Evolutionary conservation across 805 yeast species (phyloP).

Genomic region (Candida sanyiensis): DNA sequence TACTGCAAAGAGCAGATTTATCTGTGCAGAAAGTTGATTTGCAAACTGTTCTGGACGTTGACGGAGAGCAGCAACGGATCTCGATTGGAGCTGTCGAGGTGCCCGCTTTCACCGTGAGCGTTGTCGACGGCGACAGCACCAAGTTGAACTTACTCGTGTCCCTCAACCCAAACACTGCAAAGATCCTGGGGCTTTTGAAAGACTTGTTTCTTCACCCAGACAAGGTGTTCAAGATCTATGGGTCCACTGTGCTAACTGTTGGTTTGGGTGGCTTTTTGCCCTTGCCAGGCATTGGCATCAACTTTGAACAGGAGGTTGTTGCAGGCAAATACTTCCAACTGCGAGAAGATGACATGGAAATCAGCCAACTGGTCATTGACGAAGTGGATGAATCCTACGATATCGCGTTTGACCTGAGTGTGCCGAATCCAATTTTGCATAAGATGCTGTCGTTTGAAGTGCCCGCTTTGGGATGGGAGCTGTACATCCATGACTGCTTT

Average conservation of each 20-base stretch:
- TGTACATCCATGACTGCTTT: constrained; percentile 33
- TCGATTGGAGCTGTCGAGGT: constrained; percentile 30
- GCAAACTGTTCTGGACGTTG: constrained; percentile 18
- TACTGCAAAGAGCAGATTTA: constrained; percentile 25
- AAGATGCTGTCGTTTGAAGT: constrained; percentile 22
- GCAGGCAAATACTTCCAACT: constrained; percentile 21
- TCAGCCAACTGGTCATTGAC: constrained; percentile 24
- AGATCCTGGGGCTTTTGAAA: constrained; percentile 30
- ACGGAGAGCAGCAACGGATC: constrained; percentile 12
- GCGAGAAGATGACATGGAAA: constrained; percentile 16
- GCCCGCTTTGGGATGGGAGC: constrained; percentile 34
- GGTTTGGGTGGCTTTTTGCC: constrained; percentile 30
- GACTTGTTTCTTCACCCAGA: constrained; percentile 28
- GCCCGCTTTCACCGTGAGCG: constrained; percentile 30
- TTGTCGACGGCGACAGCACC: constrained; percentile 25
- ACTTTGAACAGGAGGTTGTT: constrained; percentile 28
- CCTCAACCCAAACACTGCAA: constrained; percentile 30
- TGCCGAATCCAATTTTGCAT: constrained; percentile 23
- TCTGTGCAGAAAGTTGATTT: constrained; percentile 29
- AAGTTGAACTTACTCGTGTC: constrained; percentile 26
- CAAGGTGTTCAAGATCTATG: constrained; percentile 28
- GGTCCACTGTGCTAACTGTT: constrained; percentile 30
- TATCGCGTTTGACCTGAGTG: constrained; percentile 17
- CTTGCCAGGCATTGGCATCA: constrained; percentile 26
- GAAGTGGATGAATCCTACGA: constrained; percentile 16